Percentiles rank a stretch among this genome's conserved stretches.
Conservation (phyloP, 331 rosid genomes). For the Acacia pycnantha region DNA sequence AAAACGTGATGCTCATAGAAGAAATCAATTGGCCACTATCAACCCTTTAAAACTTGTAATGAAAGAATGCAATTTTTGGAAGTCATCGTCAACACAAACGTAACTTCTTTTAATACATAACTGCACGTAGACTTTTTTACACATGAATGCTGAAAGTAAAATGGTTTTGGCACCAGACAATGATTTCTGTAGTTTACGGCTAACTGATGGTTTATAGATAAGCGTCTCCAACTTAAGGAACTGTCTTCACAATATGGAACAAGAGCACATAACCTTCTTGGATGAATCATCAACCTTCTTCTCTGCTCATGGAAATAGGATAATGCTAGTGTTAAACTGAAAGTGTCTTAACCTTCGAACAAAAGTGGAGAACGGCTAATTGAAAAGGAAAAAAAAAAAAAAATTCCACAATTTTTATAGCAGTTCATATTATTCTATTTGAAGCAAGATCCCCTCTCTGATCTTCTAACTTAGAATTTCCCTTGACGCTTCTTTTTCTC, state of each 20-base stretch:
- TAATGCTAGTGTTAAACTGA: conserved; percentile 32
- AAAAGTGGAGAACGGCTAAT: neutral
- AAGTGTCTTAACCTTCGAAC: conserved; percentile 16
- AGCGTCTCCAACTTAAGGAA: conserved; percentile 31
- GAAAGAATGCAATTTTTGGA: conserved; percentile 44
- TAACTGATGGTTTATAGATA: conserved; percentile 29
- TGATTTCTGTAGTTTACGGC: conserved; percentile 46
- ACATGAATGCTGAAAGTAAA: conserved; percentile 51
- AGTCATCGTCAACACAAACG: conserved; percentile 41
- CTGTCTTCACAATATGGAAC: conserved; percentile 80
- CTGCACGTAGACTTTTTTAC: conserved; percentile 53
- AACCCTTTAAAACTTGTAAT: conserved; percentile 39
- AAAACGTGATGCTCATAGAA: conserved; percentile 30
- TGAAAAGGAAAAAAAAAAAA: neutral
- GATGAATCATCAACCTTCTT: conserved; percentile 86
- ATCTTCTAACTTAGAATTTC: neutral
- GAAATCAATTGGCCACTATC: conserved; percentile 38
- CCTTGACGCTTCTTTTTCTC: neutral
- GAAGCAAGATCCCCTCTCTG: neutral
- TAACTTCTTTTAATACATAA: conserved; percentile 55
- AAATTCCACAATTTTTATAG: neutral
- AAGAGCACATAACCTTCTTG: conserved; percentile 79
- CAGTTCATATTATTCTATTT: conserved; percentile 16
- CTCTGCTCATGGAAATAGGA: conserved; percentile 52
- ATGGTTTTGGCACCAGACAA: conserved; percentile 34